phyloP scores from a whole-genome alignment of 805 yeast species.

The Tetrapisispora arboricola region DNA sequence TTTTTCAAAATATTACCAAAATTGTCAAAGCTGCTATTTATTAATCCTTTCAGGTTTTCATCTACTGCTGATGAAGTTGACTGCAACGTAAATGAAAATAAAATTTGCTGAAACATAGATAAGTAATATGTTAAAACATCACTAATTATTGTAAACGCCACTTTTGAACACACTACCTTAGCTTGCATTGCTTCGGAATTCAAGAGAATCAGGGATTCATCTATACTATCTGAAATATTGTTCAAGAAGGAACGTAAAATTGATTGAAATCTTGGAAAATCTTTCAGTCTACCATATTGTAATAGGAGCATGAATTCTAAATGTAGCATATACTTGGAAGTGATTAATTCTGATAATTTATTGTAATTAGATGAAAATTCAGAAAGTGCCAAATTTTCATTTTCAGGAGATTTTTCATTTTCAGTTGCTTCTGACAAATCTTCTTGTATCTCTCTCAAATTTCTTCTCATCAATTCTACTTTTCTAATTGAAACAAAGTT shows the following conservation, averaged over 20 bases:
- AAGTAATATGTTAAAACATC: not conserved
- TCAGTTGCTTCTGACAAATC: not conserved
- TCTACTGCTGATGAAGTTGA: not conserved
- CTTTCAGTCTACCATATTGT: conserved; percentile 17
- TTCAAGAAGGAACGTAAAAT: conserved; percentile 16
- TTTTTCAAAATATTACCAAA: not conserved
- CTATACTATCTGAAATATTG: conserved; percentile 15
- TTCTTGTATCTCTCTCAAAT: not conserved
- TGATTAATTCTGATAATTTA: conserved; percentile 7
- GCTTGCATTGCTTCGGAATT: not conserved
- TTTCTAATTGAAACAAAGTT: conserved; percentile 10
- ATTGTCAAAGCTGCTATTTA: not conserved
- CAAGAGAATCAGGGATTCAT: conserved; percentile 8
- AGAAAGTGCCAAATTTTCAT: not conserved
- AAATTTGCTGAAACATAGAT: not conserved
- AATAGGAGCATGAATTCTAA: conserved; percentile 17
- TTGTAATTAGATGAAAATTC: not conserved
- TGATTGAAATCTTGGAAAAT: conserved; percentile 11
- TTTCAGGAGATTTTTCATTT: not conserved
- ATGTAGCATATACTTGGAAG: conserved; percentile 18
- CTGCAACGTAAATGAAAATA: not conserved
- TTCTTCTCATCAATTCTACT: conserved; percentile 8
- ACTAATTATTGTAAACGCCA: not conserved
- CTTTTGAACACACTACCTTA: not conserved
- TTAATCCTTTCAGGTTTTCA: not conserved